phyloP scores from a whole-genome alignment of 2,329 filamentous ascomycete species.

The Parastagonospora avenae region DNA sequence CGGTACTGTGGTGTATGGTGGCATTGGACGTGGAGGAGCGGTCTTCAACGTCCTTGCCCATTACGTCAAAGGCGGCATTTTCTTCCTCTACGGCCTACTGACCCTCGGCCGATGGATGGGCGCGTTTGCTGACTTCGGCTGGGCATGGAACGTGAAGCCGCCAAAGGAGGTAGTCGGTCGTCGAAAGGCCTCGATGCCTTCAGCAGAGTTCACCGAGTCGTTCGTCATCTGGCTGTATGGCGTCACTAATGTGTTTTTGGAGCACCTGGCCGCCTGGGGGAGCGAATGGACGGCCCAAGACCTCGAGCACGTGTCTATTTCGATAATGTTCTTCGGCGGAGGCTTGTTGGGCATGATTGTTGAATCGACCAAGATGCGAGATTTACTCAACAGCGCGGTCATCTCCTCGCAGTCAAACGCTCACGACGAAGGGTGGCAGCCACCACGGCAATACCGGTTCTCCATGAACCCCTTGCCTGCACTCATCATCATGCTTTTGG shows the following conservation, averaged over 20 bases:
- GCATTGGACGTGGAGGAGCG: constrained; percentile 75
- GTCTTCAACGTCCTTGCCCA: constrained; percentile 89
- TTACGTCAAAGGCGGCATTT: constrained; percentile 92
- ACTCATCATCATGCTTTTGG: constrained; percentile 82
- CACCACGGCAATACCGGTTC: constrained; percentile 71
- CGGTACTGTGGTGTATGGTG: constrained; percentile 77
- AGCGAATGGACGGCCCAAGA: constrained; percentile 76
- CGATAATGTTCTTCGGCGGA: constrained; percentile 90
- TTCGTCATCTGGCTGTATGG: constrained; percentile 91
- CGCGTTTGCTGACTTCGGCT: constrained; percentile 86
- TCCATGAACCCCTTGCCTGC: constrained; percentile 89
- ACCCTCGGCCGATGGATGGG: constrained; percentile 90
- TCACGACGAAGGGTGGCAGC: constrained; percentile 55
- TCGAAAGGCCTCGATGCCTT: constrained; percentile 68
- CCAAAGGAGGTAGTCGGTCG: constrained; percentile 60
- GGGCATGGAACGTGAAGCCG: constrained; percentile 92
- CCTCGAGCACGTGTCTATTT: constrained; percentile 90
- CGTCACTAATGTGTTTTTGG: constrained; percentile 86
- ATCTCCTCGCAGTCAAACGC: constrained; percentile 43
- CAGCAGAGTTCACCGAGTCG: constrained; percentile 88
- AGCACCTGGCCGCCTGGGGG: constrained; percentile 79
- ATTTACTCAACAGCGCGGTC: constrained; percentile 64
- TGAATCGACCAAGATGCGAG: constrained; percentile 70
- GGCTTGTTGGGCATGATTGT: constrained; percentile 86
- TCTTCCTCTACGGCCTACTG: constrained; percentile 89